Percentiles rank a stretch among this genome's conserved stretches.
Evolutionary conservation across 352 stramenopile genomes (phyloP).

Genomic region (Pythium phragmiticola): DNA sequence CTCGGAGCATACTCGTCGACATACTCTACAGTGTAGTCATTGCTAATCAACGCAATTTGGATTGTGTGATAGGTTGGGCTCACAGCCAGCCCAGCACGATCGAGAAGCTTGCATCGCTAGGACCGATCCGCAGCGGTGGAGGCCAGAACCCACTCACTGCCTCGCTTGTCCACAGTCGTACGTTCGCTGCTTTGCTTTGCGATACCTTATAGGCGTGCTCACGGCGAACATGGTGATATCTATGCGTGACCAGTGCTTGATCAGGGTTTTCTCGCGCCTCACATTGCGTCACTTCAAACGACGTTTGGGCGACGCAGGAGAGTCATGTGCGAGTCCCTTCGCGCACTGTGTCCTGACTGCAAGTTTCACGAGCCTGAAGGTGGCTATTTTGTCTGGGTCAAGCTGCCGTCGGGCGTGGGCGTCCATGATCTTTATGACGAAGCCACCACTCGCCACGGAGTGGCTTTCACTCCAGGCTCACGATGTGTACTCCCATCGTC

Average conservation of each 20-base stretch:
- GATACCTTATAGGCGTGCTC: not conserved
- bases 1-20: not conserved
- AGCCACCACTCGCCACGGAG: slow-evolving; percentile 46
- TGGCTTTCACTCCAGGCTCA: slow-evolving; percentile 77
- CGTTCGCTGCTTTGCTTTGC: slow-evolving; percentile 8
- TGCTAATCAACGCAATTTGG: not conserved
- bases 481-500: slow-evolving; percentile 43
- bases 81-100: slow-evolving; percentile 61
- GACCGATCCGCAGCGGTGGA: slow-evolving; percentile 85
- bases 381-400: slow-evolving; percentile 85
- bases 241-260: slow-evolving; percentile 47
- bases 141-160: slow-evolving; percentile 91
- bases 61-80: slow-evolving; percentile 46
- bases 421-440: slow-evolving; percentile 50
- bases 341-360: slow-evolving; percentile 37
- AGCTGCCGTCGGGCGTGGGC: slow-evolving; percentile 51
- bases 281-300: slow-evolving; percentile 45
- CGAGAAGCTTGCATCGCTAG: slow-evolving; percentile 55
- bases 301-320: slow-evolving; percentile 46
- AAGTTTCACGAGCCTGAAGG: slow-evolving; percentile 62
- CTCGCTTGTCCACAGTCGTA: slow-evolving; percentile 75
- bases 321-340: slow-evolving; percentile 48
- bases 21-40: no score
- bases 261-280: slow-evolving; percentile 41
- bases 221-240: slow-evolving; percentile 12